Evolutionary conservation across 352 stramenopile species (phyloP).

Genomic region (Phytophthora rubi): DNA sequence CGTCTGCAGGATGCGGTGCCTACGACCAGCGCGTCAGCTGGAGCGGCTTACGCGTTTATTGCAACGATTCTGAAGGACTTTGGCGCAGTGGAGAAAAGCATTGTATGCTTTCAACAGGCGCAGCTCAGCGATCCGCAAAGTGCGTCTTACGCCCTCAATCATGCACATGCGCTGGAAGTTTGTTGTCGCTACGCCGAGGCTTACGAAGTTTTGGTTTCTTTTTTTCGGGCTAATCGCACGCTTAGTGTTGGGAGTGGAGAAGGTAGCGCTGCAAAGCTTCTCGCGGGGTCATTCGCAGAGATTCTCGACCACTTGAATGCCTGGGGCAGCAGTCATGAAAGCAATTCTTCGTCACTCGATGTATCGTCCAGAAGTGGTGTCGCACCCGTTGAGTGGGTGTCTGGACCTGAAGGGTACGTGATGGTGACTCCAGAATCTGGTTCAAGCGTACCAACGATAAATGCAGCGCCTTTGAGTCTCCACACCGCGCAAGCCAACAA

Average conservation of each 20-base stretch:
- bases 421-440: conserved; percentile 23
- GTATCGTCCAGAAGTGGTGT: not conserved
- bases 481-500: conserved; percentile 6
- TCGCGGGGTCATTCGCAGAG: conserved; percentile 37
- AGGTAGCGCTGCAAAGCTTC: conserved; percentile 17
- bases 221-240: conserved; percentile 49
- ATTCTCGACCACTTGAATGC: conserved; percentile 36
- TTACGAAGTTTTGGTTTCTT: conserved; percentile 47
- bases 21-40: conserved; percentile 46
- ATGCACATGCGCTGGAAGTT: conserved; percentile 66
- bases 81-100: conserved; percentile 54
- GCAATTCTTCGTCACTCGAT: not conserved
- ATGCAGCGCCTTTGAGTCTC: not conserved
- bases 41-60: conserved; percentile 74
- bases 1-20: conserved; percentile 51
- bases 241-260: conserved; percentile 35
- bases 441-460: not conserved
- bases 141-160: conserved; percentile 72
- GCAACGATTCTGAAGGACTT: conserved; percentile 81
- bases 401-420: conserved; percentile 22
- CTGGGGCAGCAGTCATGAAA: conserved; percentile 14
- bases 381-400: conserved; percentile 36
- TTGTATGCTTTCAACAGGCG: conserved; percentile 64
- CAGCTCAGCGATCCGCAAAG: conserved; percentile 44
- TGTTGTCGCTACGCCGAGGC: conserved; percentile 48